Conservation (phyloP, 2,329 filamentous ascomycete species). For the Domatiomyces globalis region DNA sequence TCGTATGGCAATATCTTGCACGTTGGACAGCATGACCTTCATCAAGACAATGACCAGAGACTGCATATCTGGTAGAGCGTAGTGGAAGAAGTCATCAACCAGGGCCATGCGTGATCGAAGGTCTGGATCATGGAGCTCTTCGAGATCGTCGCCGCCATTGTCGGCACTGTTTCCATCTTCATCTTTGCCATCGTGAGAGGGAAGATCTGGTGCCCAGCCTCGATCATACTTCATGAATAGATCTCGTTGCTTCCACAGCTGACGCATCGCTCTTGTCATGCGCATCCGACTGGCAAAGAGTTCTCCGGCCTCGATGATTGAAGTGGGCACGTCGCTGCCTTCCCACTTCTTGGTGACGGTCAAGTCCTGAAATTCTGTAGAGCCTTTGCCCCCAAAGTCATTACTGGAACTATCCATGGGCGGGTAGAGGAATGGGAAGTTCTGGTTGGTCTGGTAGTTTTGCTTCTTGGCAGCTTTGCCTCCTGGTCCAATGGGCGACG, state of each 20-base stretch:
- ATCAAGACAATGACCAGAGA: constrained; percentile 86
- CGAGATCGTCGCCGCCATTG: constrained; percentile 29
- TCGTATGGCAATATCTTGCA: constrained; percentile 60
- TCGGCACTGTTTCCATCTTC: constrained; percentile 16
- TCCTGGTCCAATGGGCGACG: constrained; percentile 67
- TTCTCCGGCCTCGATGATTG: constrained; percentile 86
- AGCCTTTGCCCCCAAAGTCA: constrained; percentile 76
- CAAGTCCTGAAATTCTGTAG: constrained; percentile 61
- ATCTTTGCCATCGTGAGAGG: constrained; percentile 9
- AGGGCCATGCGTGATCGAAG: constrained; percentile 52
- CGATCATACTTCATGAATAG: constrained; percentile 82
- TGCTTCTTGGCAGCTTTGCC: constrained; percentile 96
- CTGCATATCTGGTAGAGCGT: constrained; percentile 71
- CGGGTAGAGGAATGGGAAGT: constrained; percentile 95
- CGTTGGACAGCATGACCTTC: constrained; percentile 74
- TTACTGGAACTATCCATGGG: constrained; percentile 81
- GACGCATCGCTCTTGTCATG: constrained; percentile 79
- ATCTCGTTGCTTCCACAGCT: constrained; percentile 89
- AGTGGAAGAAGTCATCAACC: constrained; percentile 68
- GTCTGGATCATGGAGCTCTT: constrained; percentile 36
- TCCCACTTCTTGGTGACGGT: constrained; percentile 79
- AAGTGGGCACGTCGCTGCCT: constrained; percentile 84
- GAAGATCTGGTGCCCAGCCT: constrained; percentile 49
- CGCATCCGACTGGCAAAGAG: constrained; percentile 80
- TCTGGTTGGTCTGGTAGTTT: constrained; percentile 98